These are phyloP conservation scores for Astrothelium macrocarpum DNA, from an alignment of 495 filamentous ascomycete genomes.

Conservation along the genomic window DNA sequence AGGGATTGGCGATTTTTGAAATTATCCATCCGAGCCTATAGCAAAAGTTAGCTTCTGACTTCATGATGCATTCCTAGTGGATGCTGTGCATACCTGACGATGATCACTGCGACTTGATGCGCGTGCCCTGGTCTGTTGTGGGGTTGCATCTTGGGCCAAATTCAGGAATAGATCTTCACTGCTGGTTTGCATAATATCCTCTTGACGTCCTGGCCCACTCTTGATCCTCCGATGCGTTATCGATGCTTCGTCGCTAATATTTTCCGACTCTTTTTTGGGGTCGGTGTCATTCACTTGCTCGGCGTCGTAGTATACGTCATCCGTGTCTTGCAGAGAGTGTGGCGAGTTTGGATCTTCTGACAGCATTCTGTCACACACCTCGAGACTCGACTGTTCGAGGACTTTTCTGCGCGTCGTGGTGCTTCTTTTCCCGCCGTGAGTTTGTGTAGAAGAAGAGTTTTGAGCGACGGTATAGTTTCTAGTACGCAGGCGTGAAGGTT, in stretches of 20 bases:
- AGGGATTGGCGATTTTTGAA: background rate
- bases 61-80: background rate
- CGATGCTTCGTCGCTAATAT: background rate
- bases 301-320: conserved; percentile 1
- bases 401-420: background rate
- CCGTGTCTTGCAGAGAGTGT: background rate
- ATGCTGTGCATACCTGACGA: background rate
- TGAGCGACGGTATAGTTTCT: background rate
- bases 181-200: background rate
- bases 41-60: background rate
- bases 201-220: conserved; percentile 1
- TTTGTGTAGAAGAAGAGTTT: background rate
- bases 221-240: background rate
- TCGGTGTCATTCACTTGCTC: background rate
- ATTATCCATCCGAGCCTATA: background rate
- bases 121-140: background rate
- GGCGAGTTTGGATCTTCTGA: background rate
- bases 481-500: background rate
- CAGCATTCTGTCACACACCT: background rate
- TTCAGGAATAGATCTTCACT: conserved; percentile 1
- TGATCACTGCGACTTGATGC: background rate
- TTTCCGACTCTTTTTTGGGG: background rate
- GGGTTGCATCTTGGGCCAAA: background rate
- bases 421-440: background rate
- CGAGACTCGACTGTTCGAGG: background rate